A percentile compares a stretch with the other conserved stretches of the same genome.
These are phyloP conservation scores for Clarireedia homoeocarpa DNA, from an alignment of 2,329 filamentous ascomycete genomes.

Conservation along the genomic window DNA sequence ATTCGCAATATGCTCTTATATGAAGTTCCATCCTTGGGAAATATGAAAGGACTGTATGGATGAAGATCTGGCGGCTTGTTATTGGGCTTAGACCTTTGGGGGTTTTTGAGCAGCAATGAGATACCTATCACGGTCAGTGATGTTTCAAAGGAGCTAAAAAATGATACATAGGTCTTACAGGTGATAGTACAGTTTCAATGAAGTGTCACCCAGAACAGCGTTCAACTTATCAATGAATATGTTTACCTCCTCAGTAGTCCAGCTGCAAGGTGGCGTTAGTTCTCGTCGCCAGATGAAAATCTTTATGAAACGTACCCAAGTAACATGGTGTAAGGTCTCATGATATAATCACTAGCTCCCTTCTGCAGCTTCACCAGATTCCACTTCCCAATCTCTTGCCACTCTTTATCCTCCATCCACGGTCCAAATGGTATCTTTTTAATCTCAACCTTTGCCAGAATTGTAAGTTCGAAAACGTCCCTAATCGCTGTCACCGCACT, in stretches of 20 bases:
- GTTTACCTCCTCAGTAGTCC: not conserved
- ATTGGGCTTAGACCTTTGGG: too few relatives aligned
- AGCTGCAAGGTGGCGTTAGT: not conserved
- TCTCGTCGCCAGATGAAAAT: not conserved
- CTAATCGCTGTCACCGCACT: constrained; percentile 31
- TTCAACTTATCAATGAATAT: not conserved
- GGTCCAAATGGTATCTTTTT: constrained; percentile 29
- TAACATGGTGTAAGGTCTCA: not conserved
- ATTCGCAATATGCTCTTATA: too few relatives aligned
- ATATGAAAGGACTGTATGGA: too few relatives aligned
- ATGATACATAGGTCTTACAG: not conserved
- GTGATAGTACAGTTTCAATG: not conserved
- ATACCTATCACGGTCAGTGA: not conserved
- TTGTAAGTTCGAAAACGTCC: constrained; percentile 5
- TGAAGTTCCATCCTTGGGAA: too few relatives aligned
- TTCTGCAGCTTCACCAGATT: constrained; percentile 12
- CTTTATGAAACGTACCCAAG: not conserved
- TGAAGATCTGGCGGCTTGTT: too few relatives aligned
- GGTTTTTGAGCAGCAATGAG: not conserved
- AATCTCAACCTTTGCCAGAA: not conserved
- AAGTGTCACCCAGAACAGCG: not conserved
- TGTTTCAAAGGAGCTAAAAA: not conserved
- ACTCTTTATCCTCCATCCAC: constrained; percentile 37
- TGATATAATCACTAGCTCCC: constrained; percentile 10
- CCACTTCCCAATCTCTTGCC: constrained; percentile 13